Conservation (phyloP, 2,329 filamentous ascomycete species). For the Fusarium sublunatum region DNA sequence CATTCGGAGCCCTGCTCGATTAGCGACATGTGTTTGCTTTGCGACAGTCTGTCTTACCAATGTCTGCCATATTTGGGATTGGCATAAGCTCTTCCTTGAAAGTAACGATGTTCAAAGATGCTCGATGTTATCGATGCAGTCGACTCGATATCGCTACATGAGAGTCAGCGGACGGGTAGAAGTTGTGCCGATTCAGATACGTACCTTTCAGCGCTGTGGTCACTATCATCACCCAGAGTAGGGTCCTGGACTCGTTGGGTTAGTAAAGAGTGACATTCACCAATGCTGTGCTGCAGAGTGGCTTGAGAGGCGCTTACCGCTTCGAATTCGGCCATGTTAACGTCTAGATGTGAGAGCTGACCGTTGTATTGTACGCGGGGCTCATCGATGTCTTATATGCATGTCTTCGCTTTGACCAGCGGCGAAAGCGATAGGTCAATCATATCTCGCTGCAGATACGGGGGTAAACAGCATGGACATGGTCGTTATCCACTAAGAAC, state of each 20-base stretch:
- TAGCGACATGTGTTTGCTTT: background rate
- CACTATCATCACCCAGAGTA: constrained; percentile 12
- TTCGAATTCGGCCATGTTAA: constrained; percentile 29
- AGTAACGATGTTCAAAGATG: constrained; percentile 40
- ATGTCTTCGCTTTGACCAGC: background rate
- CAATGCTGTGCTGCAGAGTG: too few species aligned
- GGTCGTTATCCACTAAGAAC: constrained; percentile 7
- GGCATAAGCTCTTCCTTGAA: constrained; percentile 37
- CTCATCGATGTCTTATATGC: constrained; percentile 5
- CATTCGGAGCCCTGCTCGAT: constrained; percentile 37
- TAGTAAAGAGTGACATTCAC: background rate
- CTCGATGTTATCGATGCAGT: constrained; percentile 42
- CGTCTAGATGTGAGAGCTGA: background rate
- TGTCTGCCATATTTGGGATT: constrained; percentile 44
- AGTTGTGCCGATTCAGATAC: accelerated
- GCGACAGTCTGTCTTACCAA: constrained; percentile 11
- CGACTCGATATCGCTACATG: constrained; percentile 19
- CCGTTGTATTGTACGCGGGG: constrained; percentile 3
- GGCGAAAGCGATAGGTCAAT: background rate
- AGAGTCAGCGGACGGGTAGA: background rate
- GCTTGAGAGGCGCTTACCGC: constrained; percentile 12
- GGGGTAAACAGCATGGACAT: background rate
- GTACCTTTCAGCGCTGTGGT: constrained; percentile 26
- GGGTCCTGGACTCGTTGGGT: constrained; percentile 15
- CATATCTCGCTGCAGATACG: background rate